Percentiles rank a stretch among this genome's conserved stretches.
Conservation (phyloP, 2,329 filamentous ascomycete genomes). For the Leptodontidium sp. region DNA sequence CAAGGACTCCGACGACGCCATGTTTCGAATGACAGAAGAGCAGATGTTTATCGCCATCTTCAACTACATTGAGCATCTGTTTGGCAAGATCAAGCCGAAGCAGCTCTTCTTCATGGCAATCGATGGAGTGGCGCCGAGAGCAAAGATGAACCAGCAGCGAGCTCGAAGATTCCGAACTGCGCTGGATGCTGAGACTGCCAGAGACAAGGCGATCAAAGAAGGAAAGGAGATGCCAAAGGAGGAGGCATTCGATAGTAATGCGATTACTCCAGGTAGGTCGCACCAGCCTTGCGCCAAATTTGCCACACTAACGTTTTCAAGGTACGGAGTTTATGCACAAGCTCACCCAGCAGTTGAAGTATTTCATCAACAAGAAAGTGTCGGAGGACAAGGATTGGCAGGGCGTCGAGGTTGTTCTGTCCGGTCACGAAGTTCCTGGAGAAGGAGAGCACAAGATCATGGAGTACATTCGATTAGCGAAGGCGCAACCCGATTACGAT, state of each 20-base stretch:
- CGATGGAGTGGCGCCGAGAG: slow-evolving; percentile 94
- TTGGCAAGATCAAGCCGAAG: slow-evolving; percentile 98
- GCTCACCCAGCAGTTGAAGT: slow-evolving; percentile 91
- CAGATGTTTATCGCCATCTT: slow-evolving; percentile 99
- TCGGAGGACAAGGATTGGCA: slow-evolving; percentile 98
- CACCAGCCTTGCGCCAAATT: slow-evolving; percentile 19
- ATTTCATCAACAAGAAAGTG: slow-evolving; percentile 99
- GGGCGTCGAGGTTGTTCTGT: slow-evolving; percentile 93
- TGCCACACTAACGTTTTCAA: slow-evolving; percentile 48
- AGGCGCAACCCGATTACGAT: slow-evolving; percentile 92
- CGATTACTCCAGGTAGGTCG: slow-evolving; percentile 83
- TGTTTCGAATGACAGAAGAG: slow-evolving; percentile 93
- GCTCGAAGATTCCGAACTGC: slow-evolving; percentile 94
- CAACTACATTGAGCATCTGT: slow-evolving; percentile 99
- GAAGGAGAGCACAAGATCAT: slow-evolving; percentile 99
- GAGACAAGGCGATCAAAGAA: slow-evolving; percentile 89
- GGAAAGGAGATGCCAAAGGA: slow-evolving; percentile 95
- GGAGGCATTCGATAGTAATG: slow-evolving; percentile 97
- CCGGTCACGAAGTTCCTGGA: slow-evolving; percentile 95
- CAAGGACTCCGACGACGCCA: slow-evolving; percentile 91
- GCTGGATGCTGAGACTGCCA: slow-evolving; percentile 85
- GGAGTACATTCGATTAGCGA: slow-evolving; percentile 98
- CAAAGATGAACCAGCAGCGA: slow-evolving; percentile 99
- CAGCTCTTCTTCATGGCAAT: slow-evolving; percentile 99
- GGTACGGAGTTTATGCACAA: slow-evolving; percentile 96